Base-by-base conservation (phyloP, 208 protist genomes). In the Balamuthia mandrillaris region DNA sequence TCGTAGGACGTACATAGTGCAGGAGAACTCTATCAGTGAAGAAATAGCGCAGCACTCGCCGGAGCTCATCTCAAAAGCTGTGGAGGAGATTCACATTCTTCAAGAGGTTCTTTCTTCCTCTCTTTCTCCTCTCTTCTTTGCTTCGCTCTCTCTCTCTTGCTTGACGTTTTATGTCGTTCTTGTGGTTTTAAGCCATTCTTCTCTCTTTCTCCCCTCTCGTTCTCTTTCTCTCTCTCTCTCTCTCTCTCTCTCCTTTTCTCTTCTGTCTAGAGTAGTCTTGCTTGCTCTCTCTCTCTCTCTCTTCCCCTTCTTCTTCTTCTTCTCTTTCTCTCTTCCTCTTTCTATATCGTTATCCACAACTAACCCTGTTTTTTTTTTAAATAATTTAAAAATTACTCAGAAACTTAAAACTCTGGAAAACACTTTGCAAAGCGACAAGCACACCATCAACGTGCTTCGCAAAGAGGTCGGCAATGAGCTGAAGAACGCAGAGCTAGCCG, bases 11-110 rank as follows among this genome's bases (percentile, higher is more conserved):
- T 39, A 49, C n/a, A 78, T 78, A 9, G 24, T 78, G 24, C 45
- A 78, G 24, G 68, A 78, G 68, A 78, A 78, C 18, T 60, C 58
- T 42, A 52, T 42, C 37, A 78, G 68, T 31, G 68, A 78, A 44
- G 68, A 78, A 35, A 78, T 78, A 21, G 68, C 68, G 2, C 68
- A 78, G 29, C 68, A 78, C 68, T 78, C 68, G 2, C 37, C 42
- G 3, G 68, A 54, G 5, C 45, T 49, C 29, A 4, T 78, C 2
- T 49, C 68, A 24, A 52, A 58, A 41, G 47, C 58, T 0, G 58
- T 60, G 27, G 42, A 37, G 27, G 68, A 78, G 3, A 33, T 58
- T 21, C 45, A 78, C 7, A 49, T 58, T 1, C 16, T 33, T 5
- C 24, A 42, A 10, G 68, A 78, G 68, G 68, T 78, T 47, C 12